Conservation (phyloP, 768 basidiomycete species). For the Boletus sp. region DNA sequence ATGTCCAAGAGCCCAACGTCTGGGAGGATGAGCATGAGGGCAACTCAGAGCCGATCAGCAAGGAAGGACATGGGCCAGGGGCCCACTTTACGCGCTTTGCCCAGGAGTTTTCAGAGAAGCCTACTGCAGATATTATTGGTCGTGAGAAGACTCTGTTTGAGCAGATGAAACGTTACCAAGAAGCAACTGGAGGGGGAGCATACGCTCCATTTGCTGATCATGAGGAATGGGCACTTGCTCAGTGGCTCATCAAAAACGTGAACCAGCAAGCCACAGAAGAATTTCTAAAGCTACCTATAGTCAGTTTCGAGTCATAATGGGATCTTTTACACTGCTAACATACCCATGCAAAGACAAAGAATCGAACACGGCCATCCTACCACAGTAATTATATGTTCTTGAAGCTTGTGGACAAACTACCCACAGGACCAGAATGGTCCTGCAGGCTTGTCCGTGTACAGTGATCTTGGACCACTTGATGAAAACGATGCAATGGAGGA, state of each 20-base stretch:
- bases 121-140: not conserved
- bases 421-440: not conserved
- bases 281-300: not conserved
- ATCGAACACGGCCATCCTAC: not conserved
- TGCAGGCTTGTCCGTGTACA: not conserved
- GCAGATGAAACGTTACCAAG: not conserved
- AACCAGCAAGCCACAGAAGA: not conserved
- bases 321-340: not conserved
- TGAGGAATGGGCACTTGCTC: not conserved
- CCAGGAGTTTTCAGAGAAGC: not conserved
- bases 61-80: not conserved
- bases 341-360: not conserved
- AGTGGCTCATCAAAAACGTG: conserved; percentile 1
- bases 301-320: not conserved
- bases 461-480: not conserved
- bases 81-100: not conserved
- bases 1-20: not conserved
- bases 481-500: not conserved
- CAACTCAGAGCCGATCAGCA: no score
- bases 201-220: not conserved
- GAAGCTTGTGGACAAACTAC: not conserved
- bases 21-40: not conserved
- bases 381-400: not conserved
- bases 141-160: not conserved
- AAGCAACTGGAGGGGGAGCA: not conserved